phyloP scores from a whole-genome alignment of 192 early-diverging fungal genomes.

The Backusella luteola region DNA sequence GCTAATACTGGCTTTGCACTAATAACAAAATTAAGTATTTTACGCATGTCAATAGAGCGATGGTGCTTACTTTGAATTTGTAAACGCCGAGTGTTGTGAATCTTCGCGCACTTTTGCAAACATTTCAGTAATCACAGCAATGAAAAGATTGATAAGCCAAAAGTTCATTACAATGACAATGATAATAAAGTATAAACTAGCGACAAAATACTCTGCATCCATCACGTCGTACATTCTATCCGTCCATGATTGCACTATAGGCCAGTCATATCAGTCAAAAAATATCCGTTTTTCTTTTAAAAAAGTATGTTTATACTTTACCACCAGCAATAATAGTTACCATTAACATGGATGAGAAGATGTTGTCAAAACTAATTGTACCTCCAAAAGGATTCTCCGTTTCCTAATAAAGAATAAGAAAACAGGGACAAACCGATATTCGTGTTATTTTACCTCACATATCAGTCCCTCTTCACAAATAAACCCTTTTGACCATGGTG shows the following conservation, averaged over 20 bases:
- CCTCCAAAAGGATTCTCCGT: constrained; percentile 35
- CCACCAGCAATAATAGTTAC: constrained; percentile 56
- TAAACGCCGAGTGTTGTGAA: constrained; percentile 56
- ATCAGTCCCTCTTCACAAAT: constrained; percentile 45
- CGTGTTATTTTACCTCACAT: constrained; percentile 38
- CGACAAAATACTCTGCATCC: constrained; percentile 53
- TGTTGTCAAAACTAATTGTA: constrained; percentile 53
- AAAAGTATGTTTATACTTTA: constrained; percentile 11
- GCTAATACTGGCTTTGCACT: constrained; percentile 28
- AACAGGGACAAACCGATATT: not conserved
- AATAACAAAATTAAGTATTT: not conserved
- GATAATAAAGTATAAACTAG: constrained; percentile 54
- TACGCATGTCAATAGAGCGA: not conserved
- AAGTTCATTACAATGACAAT: constrained; percentile 61
- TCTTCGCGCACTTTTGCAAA: constrained; percentile 68
- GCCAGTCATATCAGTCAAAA: not conserved
- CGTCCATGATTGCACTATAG: constrained; percentile 56
- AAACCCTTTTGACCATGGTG: constrained; percentile 46
- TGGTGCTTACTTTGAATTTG: constrained; percentile 38
- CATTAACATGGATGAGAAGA: constrained; percentile 51
- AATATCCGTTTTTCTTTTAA: not conserved
- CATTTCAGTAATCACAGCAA: constrained; percentile 66
- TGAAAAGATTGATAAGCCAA: constrained; percentile 63
- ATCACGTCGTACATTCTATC: constrained; percentile 60
- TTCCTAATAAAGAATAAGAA: constrained; percentile 31